Conservation (phyloP, 306 rosid genomes). For the Cicer yamashitae region DNA sequence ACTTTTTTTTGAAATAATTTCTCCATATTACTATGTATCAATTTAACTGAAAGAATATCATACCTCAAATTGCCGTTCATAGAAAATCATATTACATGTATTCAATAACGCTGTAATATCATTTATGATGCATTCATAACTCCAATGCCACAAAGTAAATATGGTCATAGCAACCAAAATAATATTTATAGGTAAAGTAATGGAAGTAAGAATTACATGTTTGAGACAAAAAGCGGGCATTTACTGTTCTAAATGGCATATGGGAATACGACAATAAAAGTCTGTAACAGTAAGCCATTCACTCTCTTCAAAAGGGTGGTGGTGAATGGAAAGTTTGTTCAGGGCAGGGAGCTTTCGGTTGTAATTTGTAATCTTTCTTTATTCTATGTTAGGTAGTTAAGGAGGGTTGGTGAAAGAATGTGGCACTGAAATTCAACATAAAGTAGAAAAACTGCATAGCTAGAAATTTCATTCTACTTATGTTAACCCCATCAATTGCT, state of each 20-base stretch:
- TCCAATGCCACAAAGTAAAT: conserved; percentile 14
- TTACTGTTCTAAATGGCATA: conserved; percentile 21
- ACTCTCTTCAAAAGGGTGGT: not conserved
- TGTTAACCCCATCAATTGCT: conserved; percentile 1
- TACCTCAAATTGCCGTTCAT: conserved; percentile 28
- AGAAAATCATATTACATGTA: conserved; percentile 18
- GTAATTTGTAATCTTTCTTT: not conserved
- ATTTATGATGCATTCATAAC: conserved; percentile 1
- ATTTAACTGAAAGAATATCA: conserved; percentile 36
- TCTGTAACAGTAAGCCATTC: conserved; percentile 11
- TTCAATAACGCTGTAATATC: not conserved
- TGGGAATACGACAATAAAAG: conserved; percentile 6
- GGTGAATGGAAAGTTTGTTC: conserved; percentile 22
- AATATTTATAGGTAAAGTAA: not conserved
- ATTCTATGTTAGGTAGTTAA: conserved; percentile 13
- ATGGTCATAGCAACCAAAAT: conserved; percentile 13
- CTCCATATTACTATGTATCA: conserved; percentile 18
- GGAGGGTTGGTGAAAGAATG: conserved; percentile 23
- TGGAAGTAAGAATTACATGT: conserved; percentile 8
- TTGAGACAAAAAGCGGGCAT: conserved; percentile 22
- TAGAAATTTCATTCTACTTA: conserved; percentile 16
- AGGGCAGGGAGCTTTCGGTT: not conserved
- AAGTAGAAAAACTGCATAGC: conserved; percentile 20
- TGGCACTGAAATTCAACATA: conserved; percentile 10
- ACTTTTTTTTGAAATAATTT: not conserved